phyloP scores from a whole-genome alignment of 1,284 basidiomycete genomes.

The Thelephora terrestris region DNA sequence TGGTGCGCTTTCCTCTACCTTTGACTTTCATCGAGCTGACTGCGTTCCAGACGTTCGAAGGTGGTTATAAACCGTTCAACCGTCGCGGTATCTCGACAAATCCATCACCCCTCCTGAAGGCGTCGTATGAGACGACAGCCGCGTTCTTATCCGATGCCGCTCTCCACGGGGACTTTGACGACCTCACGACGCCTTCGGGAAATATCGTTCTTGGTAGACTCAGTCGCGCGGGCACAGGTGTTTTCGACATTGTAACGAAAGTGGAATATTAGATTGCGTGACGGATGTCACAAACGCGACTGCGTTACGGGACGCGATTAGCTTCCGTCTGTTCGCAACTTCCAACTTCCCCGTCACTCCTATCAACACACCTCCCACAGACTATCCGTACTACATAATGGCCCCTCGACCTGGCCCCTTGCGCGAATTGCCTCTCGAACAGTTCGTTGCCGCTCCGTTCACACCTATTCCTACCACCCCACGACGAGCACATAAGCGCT shows the following conservation, averaged over 20 bases:
- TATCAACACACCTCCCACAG: neutral
- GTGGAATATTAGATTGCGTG: conserved; percentile 1
- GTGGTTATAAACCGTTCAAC: conserved; percentile 97
- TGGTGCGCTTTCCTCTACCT: conserved; percentile 47
- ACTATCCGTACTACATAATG: neutral
- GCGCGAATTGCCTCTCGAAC: conserved; percentile 46
- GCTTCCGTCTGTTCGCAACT: neutral
- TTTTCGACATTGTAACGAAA: conserved; percentile 64
- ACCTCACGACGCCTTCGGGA: conserved; percentile 80
- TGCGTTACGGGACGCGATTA: neutral
- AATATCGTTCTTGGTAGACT: conserved; percentile 89
- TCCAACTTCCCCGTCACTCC: neutral
- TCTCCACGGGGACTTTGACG: conserved; percentile 90
- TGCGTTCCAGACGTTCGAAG: conserved; percentile 77
- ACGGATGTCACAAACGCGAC: neutral
- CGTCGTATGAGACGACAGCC: conserved; percentile 97
- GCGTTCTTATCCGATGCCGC: conserved; percentile 93
- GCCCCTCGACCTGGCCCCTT: conserved; percentile 27
- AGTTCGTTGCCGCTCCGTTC: conserved; percentile 29
- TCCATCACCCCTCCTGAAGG: conserved; percentile 91
- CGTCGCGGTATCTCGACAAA: conserved; percentile 89
- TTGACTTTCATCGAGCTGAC: conserved; percentile 1
- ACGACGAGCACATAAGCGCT: conserved; percentile 35
- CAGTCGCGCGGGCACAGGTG: conserved; percentile 77
- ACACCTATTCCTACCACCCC: conserved; percentile 8